phyloP scores from a whole-genome alignment of 441 rosid species.

The Manihot esculenta region DNA sequence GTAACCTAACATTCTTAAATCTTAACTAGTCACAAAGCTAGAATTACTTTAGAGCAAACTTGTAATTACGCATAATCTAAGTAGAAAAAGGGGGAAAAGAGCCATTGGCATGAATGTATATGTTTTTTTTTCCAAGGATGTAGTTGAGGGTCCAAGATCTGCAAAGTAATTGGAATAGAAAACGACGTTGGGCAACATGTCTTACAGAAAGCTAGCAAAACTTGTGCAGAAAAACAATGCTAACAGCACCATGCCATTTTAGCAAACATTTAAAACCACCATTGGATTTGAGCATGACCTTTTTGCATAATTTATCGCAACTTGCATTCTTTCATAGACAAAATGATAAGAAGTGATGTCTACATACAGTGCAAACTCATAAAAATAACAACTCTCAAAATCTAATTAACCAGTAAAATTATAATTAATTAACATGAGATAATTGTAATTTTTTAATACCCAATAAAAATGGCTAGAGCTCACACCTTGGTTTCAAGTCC shows the following conservation, averaged over 20 bases:
- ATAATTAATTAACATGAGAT: background rate
- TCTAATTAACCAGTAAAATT: background rate
- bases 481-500: conserved; percentile 66
- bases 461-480: conserved; percentile 4
- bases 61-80: background rate
- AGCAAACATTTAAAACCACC: background rate
- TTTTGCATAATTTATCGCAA: background rate
- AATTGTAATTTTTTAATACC: background rate
- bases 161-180: background rate
- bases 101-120: background rate
- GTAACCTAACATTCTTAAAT: background rate
- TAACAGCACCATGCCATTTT: background rate
- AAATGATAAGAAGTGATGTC: background rate
- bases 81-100: background rate
- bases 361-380: background rate
- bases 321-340: background rate
- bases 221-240: background rate
- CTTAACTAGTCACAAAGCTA: background rate
- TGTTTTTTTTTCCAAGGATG: background rate
- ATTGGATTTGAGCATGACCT: background rate
- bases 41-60: background rate
- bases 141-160: too few relatives aligned
- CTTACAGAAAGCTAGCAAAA: background rate
- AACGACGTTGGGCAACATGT: background rate
- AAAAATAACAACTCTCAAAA: background rate